Base-by-base conservation (phyloP, 2,329 filamentous ascomycete genomes). In the Clonostachys rhizophaga region DNA sequence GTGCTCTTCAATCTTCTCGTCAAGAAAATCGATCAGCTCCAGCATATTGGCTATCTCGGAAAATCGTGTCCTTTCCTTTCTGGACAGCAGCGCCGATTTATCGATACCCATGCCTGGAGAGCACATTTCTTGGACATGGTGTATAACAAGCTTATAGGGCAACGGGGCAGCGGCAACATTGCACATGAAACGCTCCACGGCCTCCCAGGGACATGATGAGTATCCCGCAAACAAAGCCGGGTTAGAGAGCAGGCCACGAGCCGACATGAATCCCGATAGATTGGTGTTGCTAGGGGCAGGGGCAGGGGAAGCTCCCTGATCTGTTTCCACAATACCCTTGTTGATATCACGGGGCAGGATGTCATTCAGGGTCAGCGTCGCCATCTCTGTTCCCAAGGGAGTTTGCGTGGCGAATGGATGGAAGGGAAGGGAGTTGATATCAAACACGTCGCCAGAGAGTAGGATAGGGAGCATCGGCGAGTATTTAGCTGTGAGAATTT, bases 401-500 rank as follows among this genome's bases (percentile, higher is more conserved):
- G 49, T 35, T 10, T 51, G 18, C 34, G 53, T 53, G 18, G 51
- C 42, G 35, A 59, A 58, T 7, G 61, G 53, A 24, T 59, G 52
- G 43, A 77, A 72, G 12, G 76, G 76, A 24, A 81, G 65, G 11
- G 70, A 56, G 44, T 63, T 63, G 44, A 84, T 67, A 33, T 80
- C 75, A 54, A 86, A 87, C 17, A 86, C 77, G 54, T 88, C 84
- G 14, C 85, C 84, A n/a, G 85, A 87, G 4, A 84, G 75, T 7
- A 88, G 67, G 36, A 86, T 73, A 0, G 84, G 85, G 0, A 87
- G 70, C n/a, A 66, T 69, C 44, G 69, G 58, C 44, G 77, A 65
- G 58, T 78, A 76, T 52, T 71, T 75, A 13, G 71, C 64, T 4
- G 75, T 76, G 11, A 86, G 65, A 12, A 77, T 63, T 44, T 74